Evolutionary conservation across 192 early-diverging fungal species (phyloP).

Genomic region (Gigaspora rosea): DNA sequence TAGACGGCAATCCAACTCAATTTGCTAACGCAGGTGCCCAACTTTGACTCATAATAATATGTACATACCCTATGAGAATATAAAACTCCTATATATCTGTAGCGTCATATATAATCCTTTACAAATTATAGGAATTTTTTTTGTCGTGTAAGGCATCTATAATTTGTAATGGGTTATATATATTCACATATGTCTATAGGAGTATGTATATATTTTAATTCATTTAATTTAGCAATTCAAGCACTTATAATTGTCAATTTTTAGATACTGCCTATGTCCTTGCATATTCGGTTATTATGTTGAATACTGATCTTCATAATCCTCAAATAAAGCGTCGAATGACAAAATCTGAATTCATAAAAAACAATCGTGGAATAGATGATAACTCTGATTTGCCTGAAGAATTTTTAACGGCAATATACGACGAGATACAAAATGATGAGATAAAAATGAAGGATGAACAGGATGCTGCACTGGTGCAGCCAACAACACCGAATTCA

Average conservation of each 20-base stretch:
- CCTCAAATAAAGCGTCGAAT: conserved; percentile 84
- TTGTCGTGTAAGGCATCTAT: too few species aligned
- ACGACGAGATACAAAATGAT: conserved; percentile 75
- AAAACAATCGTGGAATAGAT: conserved; percentile 93
- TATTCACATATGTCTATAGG: too few species aligned
- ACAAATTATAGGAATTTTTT: too few species aligned
- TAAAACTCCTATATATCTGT: too few species aligned
- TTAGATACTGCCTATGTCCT: conserved; percentile 88
- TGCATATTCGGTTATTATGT: conserved; percentile 90
- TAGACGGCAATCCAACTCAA: conserved; percentile 75
- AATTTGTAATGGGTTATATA: too few species aligned
- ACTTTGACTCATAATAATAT: too few species aligned
- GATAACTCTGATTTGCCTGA: conserved; percentile 78
- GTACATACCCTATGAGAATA: too few species aligned
- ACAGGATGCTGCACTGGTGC: conserved; percentile 60
- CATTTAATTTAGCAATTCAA: too few species aligned
- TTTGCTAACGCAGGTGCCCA: conserved; percentile 78
- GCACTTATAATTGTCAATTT: background rate
- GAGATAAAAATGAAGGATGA: conserved; percentile 97
- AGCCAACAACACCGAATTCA: conserved; percentile 36
- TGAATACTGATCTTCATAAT: conserved; percentile 93
- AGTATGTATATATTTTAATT: too few species aligned
- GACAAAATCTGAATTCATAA: conserved; percentile 83
- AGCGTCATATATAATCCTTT: too few species aligned
- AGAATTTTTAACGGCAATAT: conserved; percentile 73